Evolutionary conservation across 306 rosid genomes (phyloP).

Genomic region (Cucumis cinereus): DNA sequence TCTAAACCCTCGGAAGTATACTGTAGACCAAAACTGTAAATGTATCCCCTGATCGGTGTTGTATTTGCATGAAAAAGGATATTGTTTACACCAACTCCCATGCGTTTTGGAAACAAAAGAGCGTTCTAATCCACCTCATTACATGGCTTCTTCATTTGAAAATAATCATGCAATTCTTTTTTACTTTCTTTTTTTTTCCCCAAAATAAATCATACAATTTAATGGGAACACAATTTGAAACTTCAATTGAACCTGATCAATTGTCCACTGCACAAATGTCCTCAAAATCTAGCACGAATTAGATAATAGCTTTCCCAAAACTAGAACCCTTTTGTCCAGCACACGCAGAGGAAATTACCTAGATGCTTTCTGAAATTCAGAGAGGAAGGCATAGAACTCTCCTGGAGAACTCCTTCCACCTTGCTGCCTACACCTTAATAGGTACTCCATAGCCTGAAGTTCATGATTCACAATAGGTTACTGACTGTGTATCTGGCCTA

Average conservation of each 20-base stretch:
- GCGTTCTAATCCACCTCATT: not conserved
- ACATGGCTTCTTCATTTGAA: not conserved
- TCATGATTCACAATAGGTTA: not conserved
- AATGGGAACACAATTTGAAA: not conserved
- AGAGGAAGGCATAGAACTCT: constrained; percentile 51
- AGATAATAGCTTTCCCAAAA: not conserved
- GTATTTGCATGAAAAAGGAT: not conserved
- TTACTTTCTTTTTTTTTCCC: not conserved
- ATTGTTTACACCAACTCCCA: not conserved
- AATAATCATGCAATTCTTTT: not conserved
- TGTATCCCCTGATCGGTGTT: not conserved
- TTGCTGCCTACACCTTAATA: constrained; percentile 52
- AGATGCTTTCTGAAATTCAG: constrained; percentile 78
- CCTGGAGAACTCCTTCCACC: constrained; percentile 48
- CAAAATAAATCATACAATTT: not conserved
- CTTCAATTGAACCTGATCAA: not conserved
- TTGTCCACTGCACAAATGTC: not conserved
- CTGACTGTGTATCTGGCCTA: not conserved
- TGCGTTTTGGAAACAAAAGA: not conserved
- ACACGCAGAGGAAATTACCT: constrained; percentile 30
- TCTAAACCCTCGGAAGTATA: not conserved
- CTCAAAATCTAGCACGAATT: not conserved
- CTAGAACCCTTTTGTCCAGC: not conserved
- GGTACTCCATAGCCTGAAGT: constrained; percentile 79
- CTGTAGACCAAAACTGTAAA: not conserved